Conservation (phyloP, 208 protist genomes). For the Vickermania ingenoplastis region DNA sequence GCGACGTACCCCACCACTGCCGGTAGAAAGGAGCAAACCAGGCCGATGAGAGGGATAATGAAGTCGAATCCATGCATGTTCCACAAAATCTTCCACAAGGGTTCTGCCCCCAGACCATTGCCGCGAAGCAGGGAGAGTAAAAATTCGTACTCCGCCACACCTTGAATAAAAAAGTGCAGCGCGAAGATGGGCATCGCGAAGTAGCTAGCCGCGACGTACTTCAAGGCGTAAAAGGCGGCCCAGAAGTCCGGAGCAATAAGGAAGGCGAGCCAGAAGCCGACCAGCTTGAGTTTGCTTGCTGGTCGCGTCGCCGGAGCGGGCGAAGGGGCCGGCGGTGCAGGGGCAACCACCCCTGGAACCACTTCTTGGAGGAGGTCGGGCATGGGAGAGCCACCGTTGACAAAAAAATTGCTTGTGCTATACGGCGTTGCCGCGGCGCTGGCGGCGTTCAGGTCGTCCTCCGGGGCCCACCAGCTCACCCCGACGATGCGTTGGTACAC, state of each 20-base stretch:
- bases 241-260: conserved; percentile 35
- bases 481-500: conserved; percentile 6
- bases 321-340: neutral
- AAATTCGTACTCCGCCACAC: conserved; percentile 25
- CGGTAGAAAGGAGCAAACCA: conserved; percentile 27
- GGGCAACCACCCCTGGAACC: neutral
- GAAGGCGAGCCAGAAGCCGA: conserved; percentile 23
- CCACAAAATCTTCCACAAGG: conserved; percentile 14
- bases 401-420: neutral
- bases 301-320: neutral
- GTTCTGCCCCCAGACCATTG: conserved; percentile 14
- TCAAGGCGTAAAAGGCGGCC: conserved; percentile 18
- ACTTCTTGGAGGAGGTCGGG: too few relatives aligned
- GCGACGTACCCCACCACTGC: conserved; percentile 20
- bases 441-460: neutral
- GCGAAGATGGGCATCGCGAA: conserved; percentile 29
- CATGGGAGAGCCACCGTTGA: too few relatives aligned
- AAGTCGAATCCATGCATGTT: conserved; percentile 23
- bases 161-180: conserved; percentile 34
- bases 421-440: neutral
- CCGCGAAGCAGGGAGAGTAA: conserved; percentile 17
- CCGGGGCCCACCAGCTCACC: neutral
- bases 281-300: conserved; percentile 7
- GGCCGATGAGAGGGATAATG: conserved; percentile 14
- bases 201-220: conserved; percentile 26